Conservation (phyloP, 2,329 filamentous ascomycete genomes). For the Trichoderma guizhouense region DNA sequence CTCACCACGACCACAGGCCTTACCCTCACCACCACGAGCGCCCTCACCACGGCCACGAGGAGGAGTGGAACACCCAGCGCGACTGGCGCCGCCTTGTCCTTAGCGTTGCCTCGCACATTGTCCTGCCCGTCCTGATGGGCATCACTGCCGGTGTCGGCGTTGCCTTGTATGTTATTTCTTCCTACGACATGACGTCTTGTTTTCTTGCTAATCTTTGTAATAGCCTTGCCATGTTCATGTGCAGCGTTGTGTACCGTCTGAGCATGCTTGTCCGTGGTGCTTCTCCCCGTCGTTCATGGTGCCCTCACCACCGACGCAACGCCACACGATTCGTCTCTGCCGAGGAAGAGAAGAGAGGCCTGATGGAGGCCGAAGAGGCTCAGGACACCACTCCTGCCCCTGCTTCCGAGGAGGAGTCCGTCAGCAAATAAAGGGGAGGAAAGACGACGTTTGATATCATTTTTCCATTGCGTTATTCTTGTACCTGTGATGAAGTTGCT, state of each 20-base stretch:
- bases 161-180: conserved; percentile 50
- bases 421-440: background rate
- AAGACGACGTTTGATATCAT: background rate
- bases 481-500: background rate
- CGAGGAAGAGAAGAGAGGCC: conserved; percentile 49
- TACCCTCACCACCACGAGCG: conserved; percentile 27
- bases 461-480: conserved; percentile 14
- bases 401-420: conserved; percentile 29
- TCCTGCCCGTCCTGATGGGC: conserved; percentile 67
- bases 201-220: conserved; percentile 27
- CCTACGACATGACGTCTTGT: background rate
- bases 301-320: conserved; percentile 15
- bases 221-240: conserved; percentile 63
- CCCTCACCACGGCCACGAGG: background rate
- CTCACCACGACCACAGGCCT: conserved; percentile 21
- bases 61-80: conserved; percentile 22
- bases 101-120: conserved; percentile 58
- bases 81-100: conserved; percentile 40
- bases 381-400: conserved; percentile 27
- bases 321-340: background rate
- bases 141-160: conserved; percentile 65
- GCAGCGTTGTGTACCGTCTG: conserved; percentile 57
- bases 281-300: conserved; percentile 15
- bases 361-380: conserved; percentile 40
- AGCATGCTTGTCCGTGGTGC: conserved; percentile 47